Conservation (phyloP, 1,139 yeast genomes). For the Tardiomyces depauwii region DNA sequence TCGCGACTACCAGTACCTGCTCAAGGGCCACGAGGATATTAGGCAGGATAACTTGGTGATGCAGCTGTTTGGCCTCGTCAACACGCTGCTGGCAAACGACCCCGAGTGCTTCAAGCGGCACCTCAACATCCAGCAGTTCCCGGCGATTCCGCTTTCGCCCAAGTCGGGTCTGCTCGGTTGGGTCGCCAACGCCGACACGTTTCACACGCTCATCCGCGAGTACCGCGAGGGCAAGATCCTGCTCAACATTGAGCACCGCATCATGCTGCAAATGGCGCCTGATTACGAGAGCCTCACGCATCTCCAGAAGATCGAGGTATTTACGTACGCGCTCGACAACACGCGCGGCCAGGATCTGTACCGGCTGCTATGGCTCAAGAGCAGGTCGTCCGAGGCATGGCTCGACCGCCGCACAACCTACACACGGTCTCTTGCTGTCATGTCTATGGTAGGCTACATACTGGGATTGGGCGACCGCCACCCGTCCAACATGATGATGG, state of each 20-base stretch:
- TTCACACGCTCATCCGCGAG: slow-evolving; percentile 86
- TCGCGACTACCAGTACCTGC: slow-evolving; percentile 63
- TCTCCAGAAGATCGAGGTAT: slow-evolving; percentile 89
- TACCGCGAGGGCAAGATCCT: slow-evolving; percentile 87
- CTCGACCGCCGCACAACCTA: slow-evolving; percentile 92
- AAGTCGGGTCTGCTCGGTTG: slow-evolving; percentile 94
- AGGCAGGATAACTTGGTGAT: slow-evolving; percentile 95
- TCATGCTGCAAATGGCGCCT: slow-evolving; percentile 97
- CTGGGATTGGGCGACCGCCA: slow-evolving; percentile 96
- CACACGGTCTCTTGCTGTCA: slow-evolving; percentile 90
- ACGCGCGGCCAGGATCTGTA: slow-evolving; percentile 95
- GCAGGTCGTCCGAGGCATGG: slow-evolving; percentile 96
- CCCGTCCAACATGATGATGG: slow-evolving; percentile 94
- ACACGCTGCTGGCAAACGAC: slow-evolving; percentile 78
- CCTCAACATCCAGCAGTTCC: slow-evolving; percentile 79
- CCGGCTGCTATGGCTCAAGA: slow-evolving; percentile 91
- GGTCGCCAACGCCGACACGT: slow-evolving; percentile 96
- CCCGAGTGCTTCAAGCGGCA: slow-evolving; percentile 96
- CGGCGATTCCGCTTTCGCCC: slow-evolving; percentile 93
- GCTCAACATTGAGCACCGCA: slow-evolving; percentile 85
- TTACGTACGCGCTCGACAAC: slow-evolving; percentile 89
- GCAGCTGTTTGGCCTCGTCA: slow-evolving; percentile 94
- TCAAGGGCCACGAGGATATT: slow-evolving; percentile 97
- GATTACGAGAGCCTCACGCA: slow-evolving; percentile 85
- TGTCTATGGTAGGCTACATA: slow-evolving; percentile 98